phyloP scores from a whole-genome alignment of 106 monocot species.

The Iris macrosiphon region DNA sequence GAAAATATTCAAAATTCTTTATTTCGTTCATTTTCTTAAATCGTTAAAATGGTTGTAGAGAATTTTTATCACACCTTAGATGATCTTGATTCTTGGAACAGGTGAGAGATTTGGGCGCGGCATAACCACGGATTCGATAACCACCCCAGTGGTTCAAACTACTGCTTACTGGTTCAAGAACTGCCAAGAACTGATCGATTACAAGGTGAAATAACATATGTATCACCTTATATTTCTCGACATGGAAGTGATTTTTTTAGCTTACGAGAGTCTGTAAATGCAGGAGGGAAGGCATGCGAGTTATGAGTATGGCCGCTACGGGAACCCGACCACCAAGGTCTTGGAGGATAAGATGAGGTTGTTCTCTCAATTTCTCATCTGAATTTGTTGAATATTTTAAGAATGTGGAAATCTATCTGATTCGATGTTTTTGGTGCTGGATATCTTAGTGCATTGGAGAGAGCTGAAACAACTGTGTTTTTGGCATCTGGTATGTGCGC shows the following conservation, averaged over 20 bases:
- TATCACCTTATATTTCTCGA: too few species aligned
- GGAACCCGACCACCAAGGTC: conserved; percentile 85
- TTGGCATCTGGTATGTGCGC: conserved; percentile 95
- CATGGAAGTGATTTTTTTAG: not conserved
- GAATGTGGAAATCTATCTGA: too few species aligned
- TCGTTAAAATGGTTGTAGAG: conserved; percentile 6
- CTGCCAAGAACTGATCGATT: conserved; percentile 84
- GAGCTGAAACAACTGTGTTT: conserved; percentile 86
- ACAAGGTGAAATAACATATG: conserved; percentile 39
- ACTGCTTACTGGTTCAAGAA: conserved; percentile 95
- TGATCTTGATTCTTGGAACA: conserved; percentile 10
- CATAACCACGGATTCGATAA: conserved; percentile 71
- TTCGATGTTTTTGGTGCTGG: too few species aligned
- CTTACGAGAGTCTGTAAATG: not conserved
- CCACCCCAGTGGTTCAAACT: conserved; percentile 86
- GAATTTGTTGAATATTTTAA: not conserved
- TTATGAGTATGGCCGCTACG: conserved; percentile 95
- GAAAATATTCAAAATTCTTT: not conserved
- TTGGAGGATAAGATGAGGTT: conserved; percentile 96
- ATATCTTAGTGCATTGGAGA: conserved; percentile 68
- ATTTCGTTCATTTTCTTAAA: not conserved
- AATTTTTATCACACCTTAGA: not conserved
- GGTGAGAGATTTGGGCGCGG: conserved; percentile 85
- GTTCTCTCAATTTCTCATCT: conserved; percentile 9
- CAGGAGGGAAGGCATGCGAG: conserved; percentile 90